Conservation (phyloP, 2,329 filamentous ascomycete species). For the Fusarium sp. region DNA sequence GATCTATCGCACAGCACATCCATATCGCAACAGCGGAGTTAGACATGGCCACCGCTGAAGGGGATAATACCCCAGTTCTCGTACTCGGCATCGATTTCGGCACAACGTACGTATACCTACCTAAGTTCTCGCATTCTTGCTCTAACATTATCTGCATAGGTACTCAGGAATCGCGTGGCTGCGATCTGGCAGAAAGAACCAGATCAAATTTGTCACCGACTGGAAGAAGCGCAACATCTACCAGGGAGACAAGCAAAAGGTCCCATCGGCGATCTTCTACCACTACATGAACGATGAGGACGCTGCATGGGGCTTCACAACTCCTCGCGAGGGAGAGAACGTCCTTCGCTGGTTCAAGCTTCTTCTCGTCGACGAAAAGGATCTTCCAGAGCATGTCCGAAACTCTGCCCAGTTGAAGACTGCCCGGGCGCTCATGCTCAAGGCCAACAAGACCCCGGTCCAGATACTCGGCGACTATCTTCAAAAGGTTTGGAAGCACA, state of each 20-base stretch:
- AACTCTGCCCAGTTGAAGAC: conserved; percentile 41
- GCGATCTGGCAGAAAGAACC: conserved; percentile 38
- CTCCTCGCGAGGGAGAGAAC: conserved; percentile 40
- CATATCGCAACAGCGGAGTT: not conserved
- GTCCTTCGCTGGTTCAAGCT: conserved; percentile 60
- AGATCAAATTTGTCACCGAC: conserved; percentile 51
- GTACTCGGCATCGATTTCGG: conserved; percentile 36
- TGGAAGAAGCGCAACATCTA: conserved; percentile 46
- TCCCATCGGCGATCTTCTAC: conserved; percentile 49
- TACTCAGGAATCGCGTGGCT: conserved; percentile 60
- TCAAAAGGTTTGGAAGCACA: conserved; percentile 52
- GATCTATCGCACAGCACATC: not conserved
- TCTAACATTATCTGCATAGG: conserved; percentile 38
- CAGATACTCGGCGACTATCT: conserved; percentile 55
- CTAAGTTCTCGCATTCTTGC: rapidly evolving
- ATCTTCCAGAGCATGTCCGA: conserved; percentile 49
- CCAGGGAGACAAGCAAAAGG: conserved; percentile 53
- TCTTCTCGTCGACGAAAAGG: conserved; percentile 54
- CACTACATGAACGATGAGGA: not conserved
- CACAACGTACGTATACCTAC: conserved; percentile 19
- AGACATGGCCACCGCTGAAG: not conserved
- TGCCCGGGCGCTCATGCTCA: conserved; percentile 9
- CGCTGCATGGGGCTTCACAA: conserved; percentile 52
- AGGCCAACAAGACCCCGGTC: conserved; percentile 43
- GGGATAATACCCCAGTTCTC: conserved; percentile 1